Evolutionary conservation across 768 basidiomycete genomes (phyloP).

Genomic region (Mycena alexandri): DNA sequence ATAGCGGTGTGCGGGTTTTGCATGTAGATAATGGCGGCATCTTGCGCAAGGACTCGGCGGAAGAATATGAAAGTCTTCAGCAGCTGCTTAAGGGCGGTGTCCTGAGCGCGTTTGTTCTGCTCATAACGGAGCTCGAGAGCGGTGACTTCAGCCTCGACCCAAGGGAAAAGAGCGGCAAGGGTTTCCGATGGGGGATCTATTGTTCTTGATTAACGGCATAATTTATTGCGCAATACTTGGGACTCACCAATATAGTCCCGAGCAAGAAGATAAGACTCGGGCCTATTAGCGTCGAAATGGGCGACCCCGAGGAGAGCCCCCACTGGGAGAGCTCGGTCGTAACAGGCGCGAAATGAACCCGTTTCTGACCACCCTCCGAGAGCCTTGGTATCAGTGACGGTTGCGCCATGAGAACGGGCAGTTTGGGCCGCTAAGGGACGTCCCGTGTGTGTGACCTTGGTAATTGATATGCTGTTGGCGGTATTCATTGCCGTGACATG

Average conservation of each 20-base stretch:
- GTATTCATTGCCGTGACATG: slow-evolving; percentile 41
- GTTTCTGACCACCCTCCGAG: slow-evolving; percentile 34
- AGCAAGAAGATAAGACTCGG: too few relatives aligned
- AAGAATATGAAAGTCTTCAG: neutral
- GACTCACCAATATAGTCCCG: too few relatives aligned
- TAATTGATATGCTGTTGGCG: slow-evolving; percentile 37
- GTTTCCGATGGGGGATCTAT: too few relatives aligned
- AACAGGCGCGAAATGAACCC: slow-evolving; percentile 36
- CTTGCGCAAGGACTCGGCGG: slow-evolving; percentile 4
- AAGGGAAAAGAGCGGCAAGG: too few relatives aligned
- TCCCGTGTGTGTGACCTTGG: slow-evolving; percentile 9
- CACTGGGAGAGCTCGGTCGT: slow-evolving; percentile 36
- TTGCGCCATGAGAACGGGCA: slow-evolving; percentile 40
- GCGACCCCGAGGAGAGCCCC: too few relatives aligned
- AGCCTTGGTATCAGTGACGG: slow-evolving; percentile 41
- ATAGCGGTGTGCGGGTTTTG: neutral
- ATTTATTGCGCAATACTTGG: too few relatives aligned
- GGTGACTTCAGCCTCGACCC: too few relatives aligned
- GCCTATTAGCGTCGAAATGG: too few relatives aligned
- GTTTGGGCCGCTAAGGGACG: slow-evolving; percentile 39
- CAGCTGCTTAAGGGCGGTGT: neutral
- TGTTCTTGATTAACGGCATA: too few relatives aligned
- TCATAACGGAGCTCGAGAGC: too few relatives aligned
- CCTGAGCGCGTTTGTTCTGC: too few relatives aligned
- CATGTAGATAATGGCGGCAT: slow-evolving; percentile 6